A percentile compares a stretch with the other conserved stretches of the same genome.
phyloP scores from a whole-genome alignment of 257 asterid species.

The Verbascum thapsus region DNA sequence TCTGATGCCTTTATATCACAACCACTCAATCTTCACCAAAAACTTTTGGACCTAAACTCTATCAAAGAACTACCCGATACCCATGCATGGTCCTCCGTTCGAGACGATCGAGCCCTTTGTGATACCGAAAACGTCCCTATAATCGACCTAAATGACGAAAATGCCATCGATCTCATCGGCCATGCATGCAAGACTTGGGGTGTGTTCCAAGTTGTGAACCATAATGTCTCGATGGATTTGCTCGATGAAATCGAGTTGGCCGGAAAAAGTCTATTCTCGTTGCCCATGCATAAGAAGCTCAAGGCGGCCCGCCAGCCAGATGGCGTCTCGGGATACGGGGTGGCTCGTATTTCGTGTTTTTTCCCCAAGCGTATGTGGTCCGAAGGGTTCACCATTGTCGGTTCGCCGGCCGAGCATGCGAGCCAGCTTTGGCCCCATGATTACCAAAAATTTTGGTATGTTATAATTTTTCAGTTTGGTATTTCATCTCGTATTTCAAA shows the following conservation, averaged over 20 bases:
- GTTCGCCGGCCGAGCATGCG: slow-evolving; percentile 77
- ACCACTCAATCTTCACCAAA: slow-evolving; percentile 37
- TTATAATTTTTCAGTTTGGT: too few relatives aligned
- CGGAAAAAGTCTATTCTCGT: slow-evolving; percentile 58
- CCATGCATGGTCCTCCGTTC: slow-evolving; percentile 75
- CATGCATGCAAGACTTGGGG: slow-evolving; percentile 97
- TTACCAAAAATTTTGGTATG: slow-evolving; percentile 65
- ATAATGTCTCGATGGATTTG: slow-evolving; percentile 44
- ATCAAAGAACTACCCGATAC: slow-evolving; percentile 78
- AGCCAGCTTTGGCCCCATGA: slow-evolving; percentile 80
- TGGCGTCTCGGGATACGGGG: slow-evolving; percentile 74
- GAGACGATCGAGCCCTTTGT: slow-evolving; percentile 19
- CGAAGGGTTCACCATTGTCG: slow-evolving; percentile 90
- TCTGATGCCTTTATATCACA: too few relatives aligned
- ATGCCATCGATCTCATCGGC: slow-evolving; percentile 59
- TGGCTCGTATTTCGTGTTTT: slow-evolving; percentile 78
- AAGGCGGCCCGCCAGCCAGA: slow-evolving; percentile 65
- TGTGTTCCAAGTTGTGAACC: slow-evolving; percentile 69
- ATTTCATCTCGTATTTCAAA: too few relatives aligned
- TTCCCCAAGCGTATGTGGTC: slow-evolving; percentile 93
- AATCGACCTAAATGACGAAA: slow-evolving; percentile 48
- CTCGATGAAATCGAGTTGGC: slow-evolving; percentile 47
- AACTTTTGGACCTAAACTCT: slow-evolving; percentile 61
- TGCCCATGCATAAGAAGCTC: slow-evolving; percentile 82
- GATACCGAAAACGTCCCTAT: slow-evolving; percentile 52